Conservation (phyloP, 257 asterid species). For the Ballota nigra region DNA sequence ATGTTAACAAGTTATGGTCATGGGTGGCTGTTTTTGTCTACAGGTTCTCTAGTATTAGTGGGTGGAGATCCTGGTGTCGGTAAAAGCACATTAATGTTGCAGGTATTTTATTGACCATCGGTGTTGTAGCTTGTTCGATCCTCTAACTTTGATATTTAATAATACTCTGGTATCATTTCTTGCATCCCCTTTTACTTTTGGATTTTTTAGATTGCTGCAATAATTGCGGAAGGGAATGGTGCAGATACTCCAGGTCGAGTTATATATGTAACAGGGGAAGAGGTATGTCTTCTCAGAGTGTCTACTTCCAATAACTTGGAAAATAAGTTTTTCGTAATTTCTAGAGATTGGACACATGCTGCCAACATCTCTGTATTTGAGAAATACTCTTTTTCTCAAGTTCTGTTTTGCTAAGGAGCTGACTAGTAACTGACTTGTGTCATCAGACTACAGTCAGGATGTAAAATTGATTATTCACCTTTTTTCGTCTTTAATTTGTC, state of each 20-base stretch:
- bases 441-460: slow-evolving; percentile 8
- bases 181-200: slow-evolving; percentile 19
- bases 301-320: slow-evolving; percentile 18
- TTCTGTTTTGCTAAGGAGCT: background rate
- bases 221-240: slow-evolving; percentile 62
- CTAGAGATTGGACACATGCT: slow-evolving; percentile 11
- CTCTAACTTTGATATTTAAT: background rate
- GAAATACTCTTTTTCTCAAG: background rate
- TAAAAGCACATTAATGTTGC: slow-evolving; percentile 87
- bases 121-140: slow-evolving; percentile 12
- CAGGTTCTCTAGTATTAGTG: slow-evolving; percentile 89
- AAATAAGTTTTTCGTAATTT: background rate
- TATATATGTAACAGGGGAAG: slow-evolving; percentile 97
- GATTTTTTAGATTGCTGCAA: slow-evolving; percentile 72
- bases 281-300: slow-evolving; percentile 45
- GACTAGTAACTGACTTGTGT: background rate
- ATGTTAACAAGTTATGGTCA: background rate
- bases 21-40: slow-evolving; percentile 1
- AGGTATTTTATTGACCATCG: slow-evolving; percentile 47
- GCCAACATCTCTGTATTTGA: background rate
- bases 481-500: background rate
- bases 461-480: background rate
- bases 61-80: slow-evolving; percentile 99
- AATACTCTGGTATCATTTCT: slow-evolving; percentile 16
- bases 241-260: slow-evolving; percentile 54